Evolutionary conservation across 768 basidiomycete species (phyloP), one percentile per base, ranked within the genome.

Genomic region (Mycena galericulata): DNA sequence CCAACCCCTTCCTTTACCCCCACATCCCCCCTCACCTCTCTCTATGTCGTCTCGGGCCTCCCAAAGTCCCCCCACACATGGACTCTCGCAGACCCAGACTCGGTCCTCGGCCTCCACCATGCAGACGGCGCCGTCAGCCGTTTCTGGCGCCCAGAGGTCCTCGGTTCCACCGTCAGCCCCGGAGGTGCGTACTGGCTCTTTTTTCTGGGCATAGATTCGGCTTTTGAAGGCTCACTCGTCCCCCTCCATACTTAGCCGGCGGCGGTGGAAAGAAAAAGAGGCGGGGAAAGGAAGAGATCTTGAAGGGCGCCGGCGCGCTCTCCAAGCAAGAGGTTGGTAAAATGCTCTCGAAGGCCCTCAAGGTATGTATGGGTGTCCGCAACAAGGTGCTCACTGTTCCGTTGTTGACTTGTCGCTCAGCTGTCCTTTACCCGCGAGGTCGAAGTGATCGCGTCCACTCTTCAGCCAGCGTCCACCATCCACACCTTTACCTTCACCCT

Each of bases 381-480:
- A n/a, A 41, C 8, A 29, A 43, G 20, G n/a, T 14, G 65, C 22
- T 49, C 45, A 58, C 61, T 51, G 64, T 57, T 30, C 36, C 5
- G 36, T 38, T 41, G 17, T 63, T 53, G 47, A 43, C 64, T 61
- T 68, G 45, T 18, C 46, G 69, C 56, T 36, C 72, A 96, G 94
- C 90, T 97, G 49, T 95, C 95, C 10, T 96, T 97, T 79, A 90
- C 94, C 38, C 92, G 93, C 59, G 96, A 97, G 78, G 93, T 97
- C 46, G 95, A 97, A 77, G 92, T 98, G 62, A 93, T 98, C 76
- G 95, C 96, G 17, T 95, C 96, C n/a, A 95, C 95, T 24, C 87
- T 97, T 12, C 94, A 97, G 73, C 97, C 97, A 9, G 92, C 96
- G 1, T 94, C 94, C 8, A 98, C 96, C 18, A 90, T 96, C 49